Evolutionary conservation across 2,329 filamentous ascomycete genomes (phyloP), one percentile per base, ranked within the genome.

Genomic region (Colletotrichum caudatum): DNA sequence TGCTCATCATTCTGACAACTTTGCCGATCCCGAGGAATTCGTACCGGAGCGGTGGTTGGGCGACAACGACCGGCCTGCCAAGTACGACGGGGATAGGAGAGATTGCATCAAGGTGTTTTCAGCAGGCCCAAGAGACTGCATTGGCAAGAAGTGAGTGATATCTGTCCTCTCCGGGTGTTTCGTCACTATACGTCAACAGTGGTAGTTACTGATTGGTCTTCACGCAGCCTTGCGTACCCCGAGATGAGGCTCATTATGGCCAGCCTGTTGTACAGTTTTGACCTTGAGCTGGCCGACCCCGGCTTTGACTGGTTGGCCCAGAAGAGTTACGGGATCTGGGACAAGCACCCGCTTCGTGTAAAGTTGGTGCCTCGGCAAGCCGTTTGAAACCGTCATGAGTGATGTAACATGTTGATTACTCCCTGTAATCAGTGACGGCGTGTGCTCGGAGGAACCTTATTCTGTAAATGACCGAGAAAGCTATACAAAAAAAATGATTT

Each of bases 211-310:
- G 35, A 65, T 59, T 11, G 29, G 37, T 29, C 41, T n/a, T 14
- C 3, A 26, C 37, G 29, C 41, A 74, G 81, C 68, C 80, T 86
- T 37, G 85, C 86, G 1, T 84, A 84, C 59, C 80, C 80, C 3
- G 85, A 88, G 75, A 84, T 88, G 82, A 82, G 85, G 1, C 72
- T 87, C 9, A 82, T 87, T 12, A 73, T 86, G 1, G 80, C 83
- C 4, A 80, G 81, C 5, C 66, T 88, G 11, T 73, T 88, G 6
- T 85, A 78, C 66, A 81, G 82, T 23, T 87, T 87, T 66, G 85
- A 87, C 63, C 71, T 86, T 59, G 75, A 80, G 41, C 75, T 86
- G 9, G 76, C 74, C 6, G 74, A 79, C 9, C 78, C 80, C n/a
- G 77, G 78, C 33, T 59, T 74, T 8, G 66, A 78, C 29, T 85